Base-by-base conservation (phyloP, 768 basidiomycete genomes). In the Auricularia auricula-judae region DNA sequence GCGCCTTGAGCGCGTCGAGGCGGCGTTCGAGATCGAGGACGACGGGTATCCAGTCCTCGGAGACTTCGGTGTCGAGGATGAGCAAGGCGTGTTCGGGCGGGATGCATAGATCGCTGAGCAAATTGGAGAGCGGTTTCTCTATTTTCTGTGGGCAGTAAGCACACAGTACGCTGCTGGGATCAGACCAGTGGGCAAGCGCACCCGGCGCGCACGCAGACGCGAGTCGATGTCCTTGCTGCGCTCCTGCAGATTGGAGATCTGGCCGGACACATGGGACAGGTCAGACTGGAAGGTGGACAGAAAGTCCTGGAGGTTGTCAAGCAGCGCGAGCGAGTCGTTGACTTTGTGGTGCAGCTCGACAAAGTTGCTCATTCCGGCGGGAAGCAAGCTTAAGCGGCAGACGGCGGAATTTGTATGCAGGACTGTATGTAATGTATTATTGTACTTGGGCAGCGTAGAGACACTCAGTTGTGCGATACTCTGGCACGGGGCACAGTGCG, bases 201-300 rank as follows among this genome's bases (percentile, higher is more conserved):
- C 97, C 77, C 87, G 82, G 62, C 97, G 82, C 65, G 87, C 90
- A 72, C 87, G 89, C 65, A 98, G 80, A 65, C 88, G 84, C 66
- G 83, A 84, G 67, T 98, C 97, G 18, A 98, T 97, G 51, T 89
- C 89, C 68, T 90, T 89, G 72, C 93, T 95, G 39, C 92, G 82
- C 67, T 85, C 84, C 71, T 98, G 97, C 29, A 99, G 80, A 67
- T 98, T 93, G 1, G 92, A 89, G 73, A 99, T 96, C 73, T 99
- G 95, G 3, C 93, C 91, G 2, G 97, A 98, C 10, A 98, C 97
- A 1, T 88, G 87, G 4, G 93, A 90, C 23, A 99, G 80, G 74
- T 99, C 96, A 69, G 82, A 88, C 75, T 98, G 96, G 71, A 99
- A 99, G 0, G 91, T 97, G 2, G 93, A 93, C 11, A 99, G 81